Evolutionary conservation across 2,329 filamentous ascomycete species (phyloP).

Genomic region (Helicocarpus griseus): DNA sequence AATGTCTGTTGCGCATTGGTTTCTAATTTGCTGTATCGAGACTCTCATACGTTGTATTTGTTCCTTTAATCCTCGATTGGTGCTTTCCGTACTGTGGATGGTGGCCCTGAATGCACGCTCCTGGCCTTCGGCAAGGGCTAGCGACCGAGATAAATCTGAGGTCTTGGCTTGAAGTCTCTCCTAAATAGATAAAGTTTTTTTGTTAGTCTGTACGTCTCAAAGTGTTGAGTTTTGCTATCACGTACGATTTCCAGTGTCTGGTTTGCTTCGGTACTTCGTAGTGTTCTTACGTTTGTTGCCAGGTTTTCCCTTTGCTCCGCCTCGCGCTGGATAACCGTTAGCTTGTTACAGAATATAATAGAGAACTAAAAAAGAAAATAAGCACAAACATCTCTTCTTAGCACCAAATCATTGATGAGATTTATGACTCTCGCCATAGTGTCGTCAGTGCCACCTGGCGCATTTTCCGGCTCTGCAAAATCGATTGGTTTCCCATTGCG

Average conservation of each 20-base stretch:
- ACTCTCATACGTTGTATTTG: conserved; percentile 71
- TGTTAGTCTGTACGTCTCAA: conserved; percentile 1
- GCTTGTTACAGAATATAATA: conserved; percentile 25
- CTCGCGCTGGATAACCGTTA: conserved; percentile 54
- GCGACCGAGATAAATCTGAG: conserved; percentile 47
- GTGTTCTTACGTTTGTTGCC: conserved; percentile 63
- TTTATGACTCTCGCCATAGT: conserved; percentile 84
- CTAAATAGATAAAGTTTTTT: conserved; percentile 16
- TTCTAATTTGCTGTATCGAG: conserved; percentile 70
- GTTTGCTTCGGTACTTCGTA: conserved; percentile 66
- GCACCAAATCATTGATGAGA: conserved; percentile 83
- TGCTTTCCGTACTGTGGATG: conserved; percentile 63
- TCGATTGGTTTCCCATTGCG: conserved; percentile 56
- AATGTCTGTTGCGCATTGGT: conserved; percentile 81
- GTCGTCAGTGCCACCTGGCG: conserved; percentile 49
- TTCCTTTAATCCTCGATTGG: conserved; percentile 68
- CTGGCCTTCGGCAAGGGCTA: conserved; percentile 56
- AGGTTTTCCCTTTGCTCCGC: conserved; percentile 79
- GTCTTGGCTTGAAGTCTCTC: conserved; percentile 46
- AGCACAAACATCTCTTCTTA: conserved; percentile 65
- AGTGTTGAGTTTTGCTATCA: background rate
- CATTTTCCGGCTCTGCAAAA: conserved; percentile 63
- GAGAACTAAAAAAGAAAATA: conserved; percentile 60
- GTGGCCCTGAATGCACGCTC: conserved; percentile 61
- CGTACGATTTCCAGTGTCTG: conserved; percentile 60